Conservation (phyloP, 169 alveolate genomes). For the Cryptosporidium tyzzeri region DNA sequence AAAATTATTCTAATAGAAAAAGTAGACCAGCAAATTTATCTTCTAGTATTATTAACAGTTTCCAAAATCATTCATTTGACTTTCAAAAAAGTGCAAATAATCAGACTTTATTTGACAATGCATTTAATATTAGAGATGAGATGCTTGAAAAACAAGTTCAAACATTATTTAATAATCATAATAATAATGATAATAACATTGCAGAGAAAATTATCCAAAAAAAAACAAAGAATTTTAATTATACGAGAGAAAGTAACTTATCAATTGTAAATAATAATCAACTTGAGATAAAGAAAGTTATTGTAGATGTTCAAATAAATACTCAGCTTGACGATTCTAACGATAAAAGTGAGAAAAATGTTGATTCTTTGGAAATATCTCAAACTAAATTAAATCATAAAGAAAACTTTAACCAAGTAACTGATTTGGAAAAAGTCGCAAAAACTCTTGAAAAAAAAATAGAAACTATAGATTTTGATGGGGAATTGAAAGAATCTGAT, state of each 20-base stretch:
- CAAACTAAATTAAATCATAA: neutral
- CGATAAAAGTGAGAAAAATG: neutral
- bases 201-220: neutral
- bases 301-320: constrained; percentile 16
- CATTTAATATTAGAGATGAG: neutral
- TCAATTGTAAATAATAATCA: constrained; percentile 9
- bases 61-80: neutral
- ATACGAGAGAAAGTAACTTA: constrained; percentile 35
- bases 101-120: neutral
- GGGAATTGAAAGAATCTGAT: neutral
- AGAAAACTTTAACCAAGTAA: neutral
- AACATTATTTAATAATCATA: neutral
- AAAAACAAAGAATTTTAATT: constrained; percentile 15
- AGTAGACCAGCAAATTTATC: neutral
- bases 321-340: neutral
- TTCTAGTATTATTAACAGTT: neutral
- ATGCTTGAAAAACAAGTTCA: neutral
- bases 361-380: neutral
- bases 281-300: neutral
- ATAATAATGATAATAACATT: neutral
- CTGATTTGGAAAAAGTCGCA: neutral
- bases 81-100: neutral
- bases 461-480: neutral
- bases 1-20: neutral
- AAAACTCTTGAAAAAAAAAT: neutral